Conservation (phyloP, 2,329 filamentous ascomycete species). For the Podosphaera leucotricha region DNA sequence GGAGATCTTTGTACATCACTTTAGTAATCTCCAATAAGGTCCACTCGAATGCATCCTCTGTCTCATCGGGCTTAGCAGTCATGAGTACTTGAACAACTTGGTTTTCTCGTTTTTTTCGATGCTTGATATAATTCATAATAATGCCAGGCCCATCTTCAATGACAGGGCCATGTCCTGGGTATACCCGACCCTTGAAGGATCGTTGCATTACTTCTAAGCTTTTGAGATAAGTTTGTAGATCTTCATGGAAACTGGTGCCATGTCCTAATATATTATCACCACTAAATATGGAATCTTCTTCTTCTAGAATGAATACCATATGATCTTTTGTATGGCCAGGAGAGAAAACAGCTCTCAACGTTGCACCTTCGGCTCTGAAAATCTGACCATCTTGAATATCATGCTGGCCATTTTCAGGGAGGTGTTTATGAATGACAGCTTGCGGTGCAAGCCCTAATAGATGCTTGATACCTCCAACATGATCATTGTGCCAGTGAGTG, state of each 20-base stretch:
- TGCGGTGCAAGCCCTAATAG: constrained; percentile 39
- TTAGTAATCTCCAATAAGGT: constrained; percentile 65
- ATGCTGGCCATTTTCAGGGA: constrained; percentile 27
- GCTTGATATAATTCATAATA: constrained; percentile 62
- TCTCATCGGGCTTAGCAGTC: constrained; percentile 11
- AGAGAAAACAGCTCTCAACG: constrained; percentile 38
- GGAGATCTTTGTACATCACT: constrained; percentile 61
- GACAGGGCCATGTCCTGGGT: constrained; percentile 70
- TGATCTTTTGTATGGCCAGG: constrained; percentile 69
- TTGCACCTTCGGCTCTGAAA: constrained; percentile 35
- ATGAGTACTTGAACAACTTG: constrained; percentile 47
- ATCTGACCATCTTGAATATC: constrained; percentile 31
- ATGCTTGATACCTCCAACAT: constrained; percentile 52
- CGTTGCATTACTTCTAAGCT: constrained; percentile 46
- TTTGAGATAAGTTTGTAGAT: constrained; percentile 42
- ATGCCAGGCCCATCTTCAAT: constrained; percentile 47
- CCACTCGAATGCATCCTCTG: constrained; percentile 24
- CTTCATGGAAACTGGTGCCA: constrained; percentile 66
- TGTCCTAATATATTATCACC: constrained; percentile 77
- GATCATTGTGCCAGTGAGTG: constrained; percentile 85
- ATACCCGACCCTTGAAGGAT: constrained; percentile 44
- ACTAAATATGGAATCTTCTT: constrained; percentile 71
- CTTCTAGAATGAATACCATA: constrained; percentile 50
- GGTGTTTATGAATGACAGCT: constrained; percentile 41
- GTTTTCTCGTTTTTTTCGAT: constrained; percentile 56